Conservation (phyloP, 371 early-diverging fungal genomes). For the Capniomyces stellatus region DNA sequence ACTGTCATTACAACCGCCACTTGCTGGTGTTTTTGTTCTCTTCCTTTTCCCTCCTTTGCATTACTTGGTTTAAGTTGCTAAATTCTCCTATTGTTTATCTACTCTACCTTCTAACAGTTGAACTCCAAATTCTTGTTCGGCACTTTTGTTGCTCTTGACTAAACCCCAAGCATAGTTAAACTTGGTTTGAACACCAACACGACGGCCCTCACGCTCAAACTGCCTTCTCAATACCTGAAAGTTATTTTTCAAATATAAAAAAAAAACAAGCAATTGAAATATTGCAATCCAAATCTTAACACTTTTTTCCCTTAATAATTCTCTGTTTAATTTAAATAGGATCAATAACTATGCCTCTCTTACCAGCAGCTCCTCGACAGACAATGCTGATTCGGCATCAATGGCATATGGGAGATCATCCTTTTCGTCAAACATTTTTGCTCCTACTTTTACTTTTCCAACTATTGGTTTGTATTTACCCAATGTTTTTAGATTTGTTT, state of each 20-base stretch:
- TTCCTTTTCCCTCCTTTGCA: no score
- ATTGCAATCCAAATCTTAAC: not conserved
- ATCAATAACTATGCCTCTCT: not conserved
- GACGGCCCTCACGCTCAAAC: constrained; percentile 44
- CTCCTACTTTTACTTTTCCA: no score
- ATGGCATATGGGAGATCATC: constrained; percentile 25
- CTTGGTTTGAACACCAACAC: constrained; percentile 65
- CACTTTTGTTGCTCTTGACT: constrained; percentile 39
- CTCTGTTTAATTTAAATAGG: not conserved
- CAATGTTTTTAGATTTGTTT: no score
- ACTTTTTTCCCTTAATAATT: not conserved
- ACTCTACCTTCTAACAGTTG: constrained; percentile 33
- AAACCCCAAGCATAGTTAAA: constrained; percentile 95
- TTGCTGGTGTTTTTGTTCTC: no score
- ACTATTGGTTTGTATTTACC: no score
- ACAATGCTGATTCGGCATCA: constrained; percentile 29
- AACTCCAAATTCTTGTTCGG: constrained; percentile 57
- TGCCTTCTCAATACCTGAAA: constrained; percentile 47
- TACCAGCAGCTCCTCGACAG: constrained; percentile 24
- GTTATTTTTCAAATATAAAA: not conserved
- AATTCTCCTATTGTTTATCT: no score
- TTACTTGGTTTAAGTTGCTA: not conserved
- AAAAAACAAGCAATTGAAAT: not conserved
- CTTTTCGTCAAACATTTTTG: constrained; percentile 2
- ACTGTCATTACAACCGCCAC: no score